These are phyloP conservation scores for Apostasia ramifera DNA, from an alignment of 106 monocot genomes.

Conservation along the genomic window DNA sequence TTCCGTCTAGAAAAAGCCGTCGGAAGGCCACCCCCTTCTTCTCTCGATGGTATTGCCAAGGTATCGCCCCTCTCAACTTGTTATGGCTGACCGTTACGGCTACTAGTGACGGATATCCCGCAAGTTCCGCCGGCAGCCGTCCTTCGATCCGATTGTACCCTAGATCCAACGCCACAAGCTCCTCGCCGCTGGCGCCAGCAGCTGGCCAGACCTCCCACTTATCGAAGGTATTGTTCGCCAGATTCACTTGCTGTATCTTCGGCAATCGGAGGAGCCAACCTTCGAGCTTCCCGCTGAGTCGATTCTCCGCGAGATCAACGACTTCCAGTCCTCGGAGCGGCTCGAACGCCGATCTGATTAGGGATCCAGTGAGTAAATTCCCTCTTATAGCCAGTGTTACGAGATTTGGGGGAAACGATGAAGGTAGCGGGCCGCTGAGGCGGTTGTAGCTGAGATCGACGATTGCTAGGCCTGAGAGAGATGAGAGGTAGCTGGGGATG, in stretches of 20 bases:
- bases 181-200: neutral
- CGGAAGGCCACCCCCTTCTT: constrained; percentile 38
- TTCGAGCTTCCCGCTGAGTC: constrained; percentile 31
- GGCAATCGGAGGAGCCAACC: constrained; percentile 54
- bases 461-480: constrained; percentile 10
- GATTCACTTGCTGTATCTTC: constrained; percentile 52
- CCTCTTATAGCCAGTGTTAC: constrained; percentile 31
- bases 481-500: constrained; percentile 16
- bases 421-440: constrained; percentile 24
- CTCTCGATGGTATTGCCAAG: constrained; percentile 19
- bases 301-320: constrained; percentile 39
- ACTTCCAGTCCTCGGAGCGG: constrained; percentile 30
- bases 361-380: constrained; percentile 27
- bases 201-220: constrained; percentile 12
- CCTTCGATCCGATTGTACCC: constrained; percentile 49
- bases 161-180: constrained; percentile 51
- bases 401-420: constrained; percentile 34
- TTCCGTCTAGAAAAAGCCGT: constrained; percentile 58
- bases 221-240: constrained; percentile 50
- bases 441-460: constrained; percentile 49
- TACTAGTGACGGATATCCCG: constrained; percentile 26
- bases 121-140: constrained; percentile 33
- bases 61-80: constrained; percentile 41
- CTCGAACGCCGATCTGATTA: constrained; percentile 21
- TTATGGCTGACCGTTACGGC: constrained; percentile 51